Percentiles rank a stretch among this genome's conserved stretches.
Evolutionary conservation across 768 basidiomycete genomes (phyloP).

Genomic region (Suillus cothurnatus): DNA sequence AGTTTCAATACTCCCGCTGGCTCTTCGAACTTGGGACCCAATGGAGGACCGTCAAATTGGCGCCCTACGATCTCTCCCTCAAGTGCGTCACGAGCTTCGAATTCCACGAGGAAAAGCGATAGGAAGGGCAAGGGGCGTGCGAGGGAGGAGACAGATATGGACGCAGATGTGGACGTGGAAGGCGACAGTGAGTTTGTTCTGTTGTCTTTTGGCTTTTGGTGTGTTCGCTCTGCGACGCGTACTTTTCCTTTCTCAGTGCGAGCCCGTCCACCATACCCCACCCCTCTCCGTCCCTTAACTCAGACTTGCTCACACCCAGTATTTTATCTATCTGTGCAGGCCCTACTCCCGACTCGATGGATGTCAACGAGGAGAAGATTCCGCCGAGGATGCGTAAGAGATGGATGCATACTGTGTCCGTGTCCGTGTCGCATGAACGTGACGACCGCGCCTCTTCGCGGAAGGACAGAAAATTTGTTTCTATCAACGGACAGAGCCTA

Average conservation of each 20-base stretch:
- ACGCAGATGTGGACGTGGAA: slow-evolving; percentile 21
- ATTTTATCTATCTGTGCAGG: neutral
- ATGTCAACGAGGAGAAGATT: slow-evolving; percentile 39
- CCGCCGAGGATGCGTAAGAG: slow-evolving; percentile 68
- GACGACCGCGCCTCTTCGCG: neutral
- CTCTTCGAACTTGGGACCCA: neutral
- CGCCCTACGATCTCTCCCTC: neutral
- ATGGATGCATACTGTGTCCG: slow-evolving; percentile 30
- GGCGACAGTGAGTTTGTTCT: slow-evolving; percentile 21
- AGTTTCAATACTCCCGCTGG: neutral
- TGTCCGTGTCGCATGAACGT: neutral
- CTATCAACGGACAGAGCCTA: neutral
- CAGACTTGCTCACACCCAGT: neutral
- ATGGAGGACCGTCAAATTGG: neutral
- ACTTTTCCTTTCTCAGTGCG: neutral
- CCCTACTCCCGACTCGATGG: slow-evolving; percentile 16
- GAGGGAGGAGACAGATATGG: slow-evolving; percentile 6
- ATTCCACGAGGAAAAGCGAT: slow-evolving; percentile 7
- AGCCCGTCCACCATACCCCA: neutral
- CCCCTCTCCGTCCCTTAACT: too few species aligned
- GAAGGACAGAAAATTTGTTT: neutral
- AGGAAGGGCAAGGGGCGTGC: slow-evolving; percentile 31
- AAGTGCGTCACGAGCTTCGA: neutral
- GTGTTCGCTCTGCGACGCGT: neutral
- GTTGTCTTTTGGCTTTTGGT: neutral